Base-by-base conservation (phyloP, 768 basidiomycete species). In the Collybiopsis confluens region DNA sequence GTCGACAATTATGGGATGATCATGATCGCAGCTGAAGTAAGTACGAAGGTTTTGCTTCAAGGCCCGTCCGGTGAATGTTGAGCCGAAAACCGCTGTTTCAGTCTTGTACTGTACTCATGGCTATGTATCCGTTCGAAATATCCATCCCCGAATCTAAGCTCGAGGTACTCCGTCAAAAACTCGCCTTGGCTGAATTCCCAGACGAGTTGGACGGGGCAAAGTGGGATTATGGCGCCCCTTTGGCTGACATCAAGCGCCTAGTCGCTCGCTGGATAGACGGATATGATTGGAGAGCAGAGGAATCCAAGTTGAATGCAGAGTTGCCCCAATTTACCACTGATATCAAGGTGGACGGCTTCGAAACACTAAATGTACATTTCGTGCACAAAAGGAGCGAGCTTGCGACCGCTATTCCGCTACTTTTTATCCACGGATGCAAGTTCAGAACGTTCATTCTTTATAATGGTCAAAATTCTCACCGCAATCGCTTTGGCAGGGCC, bases 221-320 rank as follows among this genome's bases (percentile, higher is more conserved):
- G 4, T 56, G 58, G 53, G 54, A 60, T 18, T 81, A 80, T 40
- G 80, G 80, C 6, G 64, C 53, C 0, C 77, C 78, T 2, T 62
- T 76, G 0, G 63, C 65, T 0, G 71, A 78, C 43, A 54, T 80
- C 23, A 62, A 70, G 38, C 65, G 75, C 3, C 64, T 80, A 2
- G 68, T 68, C 1, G 61, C 62, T 8, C 65, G 65, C 35, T 80
- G 79, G 79, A 69, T 62, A 55, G 58, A 67, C 45, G 71, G 68
- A 1, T 80, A 70, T 53, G 70, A 78, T 62, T 80, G 79, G 78
- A 67, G 74, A 36, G 40, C 42, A 7, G 30, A 54, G 37, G 71
- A 73, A 54, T 59, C 57, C n/a, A 30, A 47, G 27, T 50, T 73
- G 36, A 72, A 73, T 45, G 58, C 55, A 40, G 49, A 51, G 11